Percentiles rank a stretch among this genome's conserved stretches.
Conservation (phyloP, 306 rosid species). For the Sesbania bispinosa region DNA sequence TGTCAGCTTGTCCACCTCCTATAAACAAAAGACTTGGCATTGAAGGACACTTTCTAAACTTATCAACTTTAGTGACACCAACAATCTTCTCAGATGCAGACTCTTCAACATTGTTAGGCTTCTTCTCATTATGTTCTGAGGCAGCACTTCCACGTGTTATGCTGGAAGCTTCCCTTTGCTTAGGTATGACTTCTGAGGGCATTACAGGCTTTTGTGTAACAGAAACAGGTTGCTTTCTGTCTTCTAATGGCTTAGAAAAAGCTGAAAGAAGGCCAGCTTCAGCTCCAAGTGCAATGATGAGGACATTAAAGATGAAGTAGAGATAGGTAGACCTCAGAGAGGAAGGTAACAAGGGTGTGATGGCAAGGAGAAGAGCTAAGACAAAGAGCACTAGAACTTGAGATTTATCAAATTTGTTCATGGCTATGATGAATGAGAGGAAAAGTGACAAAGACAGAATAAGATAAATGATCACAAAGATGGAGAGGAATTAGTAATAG, state of each 20-base stretch:
- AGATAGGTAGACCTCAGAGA: slow-evolving; percentile 51
- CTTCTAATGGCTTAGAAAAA: slow-evolving; percentile 43
- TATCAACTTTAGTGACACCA: slow-evolving; percentile 19
- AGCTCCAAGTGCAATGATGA: slow-evolving; percentile 66
- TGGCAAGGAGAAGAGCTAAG: slow-evolving; percentile 47
- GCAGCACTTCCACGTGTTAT: not conserved
- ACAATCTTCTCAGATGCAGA: slow-evolving; percentile 35
- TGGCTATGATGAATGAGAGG: slow-evolving; percentile 18
- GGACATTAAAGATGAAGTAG: slow-evolving; percentile 61
- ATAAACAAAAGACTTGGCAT: slow-evolving; percentile 60
- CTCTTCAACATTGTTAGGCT: slow-evolving; percentile 30
- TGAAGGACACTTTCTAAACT: slow-evolving; percentile 54
- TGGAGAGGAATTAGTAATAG: not conserved
- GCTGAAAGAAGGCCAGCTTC: slow-evolving; percentile 71
- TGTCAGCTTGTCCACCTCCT: slow-evolving; percentile 44
- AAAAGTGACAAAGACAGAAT: not conserved
- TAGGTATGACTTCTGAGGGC: slow-evolving; percentile 19
- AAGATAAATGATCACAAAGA: slow-evolving; percentile 5
- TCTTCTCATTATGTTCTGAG: slow-evolving; percentile 21
- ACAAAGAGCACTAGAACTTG: slow-evolving; percentile 51
- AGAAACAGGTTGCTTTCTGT: slow-evolving; percentile 26
- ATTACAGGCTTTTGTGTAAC: slow-evolving; percentile 14
- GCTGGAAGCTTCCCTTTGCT: slow-evolving; percentile 3
- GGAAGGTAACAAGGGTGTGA: slow-evolving; percentile 66
- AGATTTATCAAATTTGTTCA: slow-evolving; percentile 49